Evolutionary conservation across 2,329 filamentous ascomycete species (phyloP), one percentile per base, ranked within the genome.

Genomic region (Hymenoscyphus scutula): DNA sequence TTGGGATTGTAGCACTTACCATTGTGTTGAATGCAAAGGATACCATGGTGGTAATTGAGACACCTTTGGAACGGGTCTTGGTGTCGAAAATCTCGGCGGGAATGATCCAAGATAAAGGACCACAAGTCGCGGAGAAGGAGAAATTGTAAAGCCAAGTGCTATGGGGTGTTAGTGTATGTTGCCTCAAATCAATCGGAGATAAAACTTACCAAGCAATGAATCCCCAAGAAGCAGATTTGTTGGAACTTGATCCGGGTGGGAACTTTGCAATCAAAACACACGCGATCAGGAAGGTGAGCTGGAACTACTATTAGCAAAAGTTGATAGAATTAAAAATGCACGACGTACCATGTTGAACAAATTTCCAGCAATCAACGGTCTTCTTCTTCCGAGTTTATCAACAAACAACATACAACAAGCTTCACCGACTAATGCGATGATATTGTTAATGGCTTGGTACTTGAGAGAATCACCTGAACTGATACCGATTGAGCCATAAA

Each of bases 101-200:
- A 57, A 86, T 74, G 55, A 84, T 80, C 84, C 84, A 86, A 1
- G 84, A 83, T 0, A 86, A 79, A 1, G 78, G 82, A 19, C 81
- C 81, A 63, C 80, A 80, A 17, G 82, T 82, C 0, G 81, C 80
- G 78, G 82, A 85, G 64, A 70, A 71, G 51, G 82, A 88, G 77
- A 92, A 89, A 76, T 93, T 92, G 80, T 91, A 93, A 1, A 90
- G 73, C 90, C 90, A 93, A 1, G 89, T 93, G 63, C 65, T 70
- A 55, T 13, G n/a, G 19, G 27, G n/a, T 27, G 29, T 59, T 27
- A 25, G 5, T 34, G 8, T 34, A 34, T 8, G 2, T 34, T 34
- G 8, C 11, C 32, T 8, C 7, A 10, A 10, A 34, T 6, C 17
- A 19, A 30, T 51, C 4, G 56, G 54, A 56, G n/a, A 38, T 19